Percentiles rank a stretch among this genome's conserved stretches.
Conservation (phyloP, 2,329 filamentous ascomycete genomes). For the Pyricularia pennisetigena region DNA sequence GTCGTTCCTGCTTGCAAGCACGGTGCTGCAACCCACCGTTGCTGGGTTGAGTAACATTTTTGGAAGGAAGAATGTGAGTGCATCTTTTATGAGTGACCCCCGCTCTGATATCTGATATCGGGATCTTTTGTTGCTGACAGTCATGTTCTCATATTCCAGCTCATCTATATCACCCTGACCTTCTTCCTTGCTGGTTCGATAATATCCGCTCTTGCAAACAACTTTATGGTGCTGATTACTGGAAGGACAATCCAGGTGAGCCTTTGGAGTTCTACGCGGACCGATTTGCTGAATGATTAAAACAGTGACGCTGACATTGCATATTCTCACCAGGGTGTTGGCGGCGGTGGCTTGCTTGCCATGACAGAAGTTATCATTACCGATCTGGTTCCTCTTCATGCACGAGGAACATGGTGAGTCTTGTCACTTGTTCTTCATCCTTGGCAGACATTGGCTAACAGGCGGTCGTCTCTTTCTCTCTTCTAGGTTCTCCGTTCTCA, state of each 20-base stretch:
- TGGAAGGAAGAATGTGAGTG: slow-evolving; percentile 20
- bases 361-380: slow-evolving; percentile 34
- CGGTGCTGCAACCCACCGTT: slow-evolving; percentile 48
- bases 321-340: slow-evolving; percentile 24
- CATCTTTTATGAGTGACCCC: background rate
- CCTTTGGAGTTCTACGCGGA: background rate
- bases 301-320: background rate
- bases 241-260: slow-evolving; percentile 35
- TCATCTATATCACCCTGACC: slow-evolving; percentile 18
- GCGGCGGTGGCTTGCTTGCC: slow-evolving; percentile 38
- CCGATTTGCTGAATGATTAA: background rate
- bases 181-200: slow-evolving; percentile 30
- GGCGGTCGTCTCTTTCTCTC: background rate
- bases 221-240: slow-evolving; percentile 32
- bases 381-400: slow-evolving; percentile 30
- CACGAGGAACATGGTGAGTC: background rate
- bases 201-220: slow-evolving; percentile 25
- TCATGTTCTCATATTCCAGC: slow-evolving; percentile 3
- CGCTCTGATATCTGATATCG: background rate
- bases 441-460: background rate
- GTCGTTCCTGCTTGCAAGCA: slow-evolving; percentile 56
- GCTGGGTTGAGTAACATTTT: slow-evolving; percentile 24
- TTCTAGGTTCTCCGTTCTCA: slow-evolving; percentile 21
- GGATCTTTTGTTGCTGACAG: background rate
- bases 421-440: background rate